These are phyloP conservation scores for Irpex sp. DNA, from an alignment of 1,284 basidiomycete species.

Conservation along the genomic window DNA sequence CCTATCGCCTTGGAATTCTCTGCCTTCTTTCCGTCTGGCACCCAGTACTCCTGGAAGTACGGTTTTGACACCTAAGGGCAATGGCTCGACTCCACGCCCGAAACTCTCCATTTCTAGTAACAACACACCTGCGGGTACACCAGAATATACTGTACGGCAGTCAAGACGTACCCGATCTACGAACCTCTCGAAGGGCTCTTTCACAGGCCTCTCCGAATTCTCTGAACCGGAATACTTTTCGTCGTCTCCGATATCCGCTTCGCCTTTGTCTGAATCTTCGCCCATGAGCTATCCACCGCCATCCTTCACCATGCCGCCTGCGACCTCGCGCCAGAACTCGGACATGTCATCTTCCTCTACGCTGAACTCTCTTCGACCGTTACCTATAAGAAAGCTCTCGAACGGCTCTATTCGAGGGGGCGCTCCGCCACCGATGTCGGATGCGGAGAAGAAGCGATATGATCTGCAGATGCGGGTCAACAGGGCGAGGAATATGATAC, in stretches of 20 bases:
- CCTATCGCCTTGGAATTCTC: conserved; percentile 10
- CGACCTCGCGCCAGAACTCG: neutral
- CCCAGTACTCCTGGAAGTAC: neutral
- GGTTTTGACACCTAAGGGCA: neutral
- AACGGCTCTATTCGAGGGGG: conserved; percentile 7
- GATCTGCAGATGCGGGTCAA: conserved; percentile 59
- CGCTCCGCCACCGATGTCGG: conserved; percentile 28
- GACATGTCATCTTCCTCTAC: conserved; percentile 3
- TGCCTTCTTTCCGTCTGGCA: neutral
- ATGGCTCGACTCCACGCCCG: neutral
- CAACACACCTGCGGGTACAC: neutral
- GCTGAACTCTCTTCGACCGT: conserved; percentile 5
- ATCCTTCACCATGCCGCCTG: neutral
- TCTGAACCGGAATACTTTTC: conserved; percentile 4
- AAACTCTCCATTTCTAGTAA: neutral
- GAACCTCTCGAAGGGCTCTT: neutral
- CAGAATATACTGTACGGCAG: neutral
- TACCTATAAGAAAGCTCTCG: neutral
- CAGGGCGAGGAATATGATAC: conserved; percentile 50
- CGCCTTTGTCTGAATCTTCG: conserved; percentile 11
- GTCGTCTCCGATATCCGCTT: neutral
- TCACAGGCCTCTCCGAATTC: neutral
- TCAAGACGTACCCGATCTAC: conserved; percentile 3
- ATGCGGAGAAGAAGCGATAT: conserved; percentile 46
- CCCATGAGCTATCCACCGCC: neutral